Percentiles rank a stretch among this genome's conserved stretches.
Evolutionary conservation across 1,284 basidiomycete genomes (phyloP).

Genomic region (Ganoderma sinense): DNA sequence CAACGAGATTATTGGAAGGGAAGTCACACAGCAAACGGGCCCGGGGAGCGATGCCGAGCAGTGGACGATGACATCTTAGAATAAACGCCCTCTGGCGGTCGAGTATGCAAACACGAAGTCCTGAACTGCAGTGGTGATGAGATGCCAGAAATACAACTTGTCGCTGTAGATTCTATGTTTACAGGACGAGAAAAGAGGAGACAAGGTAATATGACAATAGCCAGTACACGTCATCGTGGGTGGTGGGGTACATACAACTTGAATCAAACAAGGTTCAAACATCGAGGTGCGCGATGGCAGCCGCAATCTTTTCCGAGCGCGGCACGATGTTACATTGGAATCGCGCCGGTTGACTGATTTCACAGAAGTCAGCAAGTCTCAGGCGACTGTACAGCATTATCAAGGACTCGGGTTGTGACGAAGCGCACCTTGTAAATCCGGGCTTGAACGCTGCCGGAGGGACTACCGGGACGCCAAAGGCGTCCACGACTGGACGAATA

Average conservation of each 20-base stretch:
- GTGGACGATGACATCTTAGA: too few relatives aligned
- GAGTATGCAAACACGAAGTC: background rate
- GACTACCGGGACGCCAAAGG: slow-evolving; percentile 30
- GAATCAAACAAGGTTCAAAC: background rate
- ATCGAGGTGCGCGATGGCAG: slow-evolving; percentile 4
- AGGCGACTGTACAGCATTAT: background rate
- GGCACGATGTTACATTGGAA: slow-evolving; percentile 22
- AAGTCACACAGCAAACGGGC: background rate
- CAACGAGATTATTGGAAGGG: background rate
- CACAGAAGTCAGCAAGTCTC: background rate
- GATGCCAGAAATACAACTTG: background rate
- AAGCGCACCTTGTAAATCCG: slow-evolving; percentile 26
- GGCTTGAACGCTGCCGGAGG: slow-evolving; percentile 32
- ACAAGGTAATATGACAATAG: background rate
- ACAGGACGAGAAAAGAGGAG: background rate
- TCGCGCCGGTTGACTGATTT: slow-evolving; percentile 15
- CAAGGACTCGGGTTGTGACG: background rate
- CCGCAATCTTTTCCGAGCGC: slow-evolving; percentile 14
- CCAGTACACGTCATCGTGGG: background rate
- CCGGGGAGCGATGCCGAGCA: background rate
- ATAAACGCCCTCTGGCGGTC: background rate
- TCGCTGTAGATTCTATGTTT: background rate
- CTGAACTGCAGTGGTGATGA: too few relatives aligned
- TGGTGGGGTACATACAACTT: background rate
- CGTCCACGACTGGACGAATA: slow-evolving; percentile 33